Evolutionary conservation across 768 basidiomycete species (phyloP), one percentile per base, ranked within the genome.

Genomic region (Rhodotorula babjevae): DNA sequence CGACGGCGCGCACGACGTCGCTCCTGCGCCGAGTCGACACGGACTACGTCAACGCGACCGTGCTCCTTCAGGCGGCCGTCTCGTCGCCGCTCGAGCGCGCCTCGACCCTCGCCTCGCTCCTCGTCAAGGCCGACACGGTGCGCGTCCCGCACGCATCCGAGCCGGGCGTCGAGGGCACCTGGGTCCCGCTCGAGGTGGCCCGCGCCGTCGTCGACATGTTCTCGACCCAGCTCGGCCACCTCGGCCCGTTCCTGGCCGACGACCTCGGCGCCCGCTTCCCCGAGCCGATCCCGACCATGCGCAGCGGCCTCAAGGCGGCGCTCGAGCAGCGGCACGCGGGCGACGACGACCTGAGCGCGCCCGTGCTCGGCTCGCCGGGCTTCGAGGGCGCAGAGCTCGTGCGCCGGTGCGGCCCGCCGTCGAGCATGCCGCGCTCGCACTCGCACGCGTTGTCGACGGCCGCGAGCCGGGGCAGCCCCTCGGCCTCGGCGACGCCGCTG

Each of bases 241-340:
- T 72, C 56, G 18, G n/a, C n/a, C 21, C 61, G 27, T 72, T 72
- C 62, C 55, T 72, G 57, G 55, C 46, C n/a, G 70, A 66, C 61
- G 58, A 67, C 47, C 66, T 72, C 49, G 61, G 60, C n/a, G n/a
- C 33, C 14, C 57, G 29, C 27, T 72, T 72, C 70, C 70, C 70
- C 55, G 61, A 62, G 29, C 70, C 70, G 16, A 27, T 72, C 57
- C 61, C 65, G 23, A 52, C 69, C 25, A 65, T 71, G 63, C 59
- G 59, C 49, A 40, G 19, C 3, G 31, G 53, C 3, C 29, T 53
- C 15, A 53, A n/a, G 16, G n/a, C 12, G 33, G 10, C 58, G 7
- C 57, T 60, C 47, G 27, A 33, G 49, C 33, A 33, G 12, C 21
- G 19, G 2, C 15, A n/a, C n/a, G 49, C 5, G 4, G 36, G 36